Evolutionary conservation across 2,329 filamentous ascomycete genomes (phyloP).

Genomic region (Fusarium papillatum): DNA sequence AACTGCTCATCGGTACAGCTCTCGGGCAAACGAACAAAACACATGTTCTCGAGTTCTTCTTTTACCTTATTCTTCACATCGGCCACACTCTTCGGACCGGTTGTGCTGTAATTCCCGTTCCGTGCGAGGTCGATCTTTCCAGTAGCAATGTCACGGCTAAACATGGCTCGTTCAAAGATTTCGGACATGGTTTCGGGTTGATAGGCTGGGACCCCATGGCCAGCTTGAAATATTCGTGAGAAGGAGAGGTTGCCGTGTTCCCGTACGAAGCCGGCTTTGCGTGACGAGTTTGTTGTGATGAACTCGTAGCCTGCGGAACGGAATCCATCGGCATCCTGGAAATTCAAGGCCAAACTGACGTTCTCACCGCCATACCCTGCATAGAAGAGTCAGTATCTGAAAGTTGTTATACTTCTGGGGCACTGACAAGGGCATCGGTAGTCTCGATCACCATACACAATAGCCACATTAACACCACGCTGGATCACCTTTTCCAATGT

Average conservation of each 20-base stretch:
- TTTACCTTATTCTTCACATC: conserved; percentile 65
- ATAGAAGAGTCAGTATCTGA: neutral
- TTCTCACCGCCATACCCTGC: conserved; percentile 72
- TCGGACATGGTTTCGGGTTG: conserved; percentile 68
- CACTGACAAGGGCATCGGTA: conserved; percentile 71
- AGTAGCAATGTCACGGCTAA: conserved; percentile 64
- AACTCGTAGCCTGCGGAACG: conserved; percentile 76
- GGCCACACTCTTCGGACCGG: conserved; percentile 63
- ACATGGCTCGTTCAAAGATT: conserved; percentile 70
- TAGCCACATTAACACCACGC: conserved; percentile 73
- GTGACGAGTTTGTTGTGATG: conserved; percentile 74
- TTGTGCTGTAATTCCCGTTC: conserved; percentile 50
- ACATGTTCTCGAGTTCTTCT: conserved; percentile 61
- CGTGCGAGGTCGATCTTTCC: conserved; percentile 58
- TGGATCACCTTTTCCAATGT: conserved; percentile 70
- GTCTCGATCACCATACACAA: conserved; percentile 76
- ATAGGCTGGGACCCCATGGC: conserved; percentile 71
- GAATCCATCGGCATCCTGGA: conserved; percentile 68
- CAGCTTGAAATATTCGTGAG: conserved; percentile 73
- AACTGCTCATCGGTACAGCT: conserved; percentile 55
- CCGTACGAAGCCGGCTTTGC: conserved; percentile 78
- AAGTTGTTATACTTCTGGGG: accelerated
- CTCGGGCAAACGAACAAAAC: conserved; percentile 64
- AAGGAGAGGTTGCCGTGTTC: conserved; percentile 81
- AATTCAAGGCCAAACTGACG: conserved; percentile 66